Evolutionary conservation across 2,329 filamentous ascomycete genomes (phyloP).

Genomic region (Hypocrella siamensis): DNA sequence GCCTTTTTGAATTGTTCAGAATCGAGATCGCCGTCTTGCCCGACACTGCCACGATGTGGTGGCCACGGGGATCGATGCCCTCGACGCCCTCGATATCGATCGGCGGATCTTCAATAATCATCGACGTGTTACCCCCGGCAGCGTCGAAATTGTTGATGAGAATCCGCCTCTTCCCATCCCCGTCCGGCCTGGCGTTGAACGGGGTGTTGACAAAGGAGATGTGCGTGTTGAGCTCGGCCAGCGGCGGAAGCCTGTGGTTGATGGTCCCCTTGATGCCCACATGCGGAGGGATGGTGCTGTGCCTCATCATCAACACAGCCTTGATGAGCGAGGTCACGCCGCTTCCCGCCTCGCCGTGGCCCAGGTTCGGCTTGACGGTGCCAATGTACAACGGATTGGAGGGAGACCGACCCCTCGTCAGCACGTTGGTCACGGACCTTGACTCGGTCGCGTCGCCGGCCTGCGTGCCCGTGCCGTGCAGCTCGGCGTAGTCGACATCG

Average conservation of each 20-base stretch:
- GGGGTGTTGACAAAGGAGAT: conserved; percentile 8
- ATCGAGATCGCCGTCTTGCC: too few relatives aligned
- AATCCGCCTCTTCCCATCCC: conserved; percentile 7
- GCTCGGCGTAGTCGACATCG: conserved; percentile 69
- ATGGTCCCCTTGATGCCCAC: conserved; percentile 9
- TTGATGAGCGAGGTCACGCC: conserved; percentile 16
- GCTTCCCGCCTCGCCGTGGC: conserved; percentile 34
- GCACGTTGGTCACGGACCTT: conserved; percentile 59
- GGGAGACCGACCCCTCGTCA: conserved; percentile 15
- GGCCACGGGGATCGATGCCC: too few relatives aligned
- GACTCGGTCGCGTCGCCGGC: conserved; percentile 72
- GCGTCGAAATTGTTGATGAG: conserved; percentile 20
- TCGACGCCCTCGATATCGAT: too few relatives aligned
- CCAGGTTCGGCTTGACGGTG: conserved; percentile 47
- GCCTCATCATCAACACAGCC: conserved; percentile 14
- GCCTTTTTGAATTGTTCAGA: too few relatives aligned
- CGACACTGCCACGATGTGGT: background rate
- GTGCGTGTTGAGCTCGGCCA: conserved; percentile 5
- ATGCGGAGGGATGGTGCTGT: conserved; percentile 10
- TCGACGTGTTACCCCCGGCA: conserved; percentile 16
- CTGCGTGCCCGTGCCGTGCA: conserved; percentile 80
- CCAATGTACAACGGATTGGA: conserved; percentile 1
- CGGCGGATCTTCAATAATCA: conserved; percentile 1
- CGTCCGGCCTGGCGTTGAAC: conserved; percentile 20
- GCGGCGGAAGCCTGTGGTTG: conserved; percentile 12